Evolutionary conservation across 345 rosid genomes (phyloP), one percentile per base, ranked within the genome.

Genomic region (Murraya paniculata): DNA sequence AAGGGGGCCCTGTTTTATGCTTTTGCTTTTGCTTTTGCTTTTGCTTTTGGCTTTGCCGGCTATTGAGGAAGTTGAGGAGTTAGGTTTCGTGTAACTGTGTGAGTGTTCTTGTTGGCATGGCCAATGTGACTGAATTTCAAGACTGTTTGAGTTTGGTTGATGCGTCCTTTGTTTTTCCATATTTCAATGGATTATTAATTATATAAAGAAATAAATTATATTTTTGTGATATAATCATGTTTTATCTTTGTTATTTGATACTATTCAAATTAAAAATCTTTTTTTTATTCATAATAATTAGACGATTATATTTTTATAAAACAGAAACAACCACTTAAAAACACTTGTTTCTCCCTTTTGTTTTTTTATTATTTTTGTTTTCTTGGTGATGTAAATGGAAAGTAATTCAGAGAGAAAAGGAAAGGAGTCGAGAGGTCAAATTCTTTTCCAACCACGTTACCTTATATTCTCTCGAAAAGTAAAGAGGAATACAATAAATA

Each of bases 21-120:
- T 38, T 41, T 9, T 39, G 45, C 35, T 33, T 33, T 33, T 33
- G 35, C 35, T 25, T 58, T n/a, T 5, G 24, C 77, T 56, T 45
- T 21, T 39, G 68, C 30, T 64, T 27, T 59, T 55, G 64, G 83
- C 53, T 53, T 39, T 14, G 67, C 45, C 65, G 55, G 75, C 59
- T 38, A 9, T 25, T 53, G 24, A 35, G 62, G 57, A 8, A 36
- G 35, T 9, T 28, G 68, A 74, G 11, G 24, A 11, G 71, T 75
- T 75, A 75, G 78, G 71, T 64, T 75, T 64, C n/a, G n/a, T 64
- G 71, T 24, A 21, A 36, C 14, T n/a, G 74, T 18, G 39, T 7
- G 35, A 2, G 4, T 9, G 5, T 69, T 69, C 57, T 69, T 27
- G 22, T 1, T 57, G 73, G 18, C 8, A 30, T 57, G 13, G n/a